phyloP scores from a whole-genome alignment of 805 yeast species.

The Monosporozyma solicola region DNA sequence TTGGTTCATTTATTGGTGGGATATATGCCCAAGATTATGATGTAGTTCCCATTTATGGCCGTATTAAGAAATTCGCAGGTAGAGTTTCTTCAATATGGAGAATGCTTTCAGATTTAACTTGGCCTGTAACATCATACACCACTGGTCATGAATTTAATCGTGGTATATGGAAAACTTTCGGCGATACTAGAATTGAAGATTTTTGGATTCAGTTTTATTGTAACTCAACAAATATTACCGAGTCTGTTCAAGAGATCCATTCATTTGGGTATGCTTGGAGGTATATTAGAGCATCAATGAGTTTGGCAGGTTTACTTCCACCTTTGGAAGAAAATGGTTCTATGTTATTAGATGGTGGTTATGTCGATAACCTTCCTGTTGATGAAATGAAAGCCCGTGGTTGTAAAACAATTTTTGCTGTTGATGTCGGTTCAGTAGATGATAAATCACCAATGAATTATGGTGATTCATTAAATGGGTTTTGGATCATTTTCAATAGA shows the following conservation, averaged over 20 bases:
- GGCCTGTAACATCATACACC: slow-evolving; percentile 89
- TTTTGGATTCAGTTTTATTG: slow-evolving; percentile 87
- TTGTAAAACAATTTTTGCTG: slow-evolving; percentile 79
- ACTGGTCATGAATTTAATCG: slow-evolving; percentile 97
- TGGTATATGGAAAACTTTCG: slow-evolving; percentile 95
- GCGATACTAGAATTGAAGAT: slow-evolving; percentile 87
- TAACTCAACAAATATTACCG: slow-evolving; percentile 90
- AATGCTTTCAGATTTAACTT: slow-evolving; percentile 71
- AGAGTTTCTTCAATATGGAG: slow-evolving; percentile 84
- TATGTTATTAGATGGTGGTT: slow-evolving; percentile 94
- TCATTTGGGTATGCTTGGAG: slow-evolving; percentile 92
- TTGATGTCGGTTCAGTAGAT: slow-evolving; percentile 93
- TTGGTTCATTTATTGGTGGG: slow-evolving; percentile 94
- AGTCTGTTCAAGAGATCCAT: slow-evolving; percentile 91
- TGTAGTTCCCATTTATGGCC: slow-evolving; percentile 80
- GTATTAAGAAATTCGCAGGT: slow-evolving; percentile 77
- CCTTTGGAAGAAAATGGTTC: slow-evolving; percentile 77
- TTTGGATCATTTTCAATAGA: slow-evolving; percentile 80
- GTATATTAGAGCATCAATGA: slow-evolving; percentile 92
- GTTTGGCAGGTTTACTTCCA: slow-evolving; percentile 87
- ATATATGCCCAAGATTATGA: slow-evolving; percentile 89
- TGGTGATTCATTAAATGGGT: slow-evolving; percentile 88
- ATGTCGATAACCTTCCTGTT: slow-evolving; percentile 88
- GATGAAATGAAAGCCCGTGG: slow-evolving; percentile 86
- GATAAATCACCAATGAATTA: slow-evolving; percentile 83